These are phyloP conservation scores for Aspergillus steynii DNA, from an alignment of 495 filamentous ascomycete genomes.

Conservation along the genomic window DNA sequence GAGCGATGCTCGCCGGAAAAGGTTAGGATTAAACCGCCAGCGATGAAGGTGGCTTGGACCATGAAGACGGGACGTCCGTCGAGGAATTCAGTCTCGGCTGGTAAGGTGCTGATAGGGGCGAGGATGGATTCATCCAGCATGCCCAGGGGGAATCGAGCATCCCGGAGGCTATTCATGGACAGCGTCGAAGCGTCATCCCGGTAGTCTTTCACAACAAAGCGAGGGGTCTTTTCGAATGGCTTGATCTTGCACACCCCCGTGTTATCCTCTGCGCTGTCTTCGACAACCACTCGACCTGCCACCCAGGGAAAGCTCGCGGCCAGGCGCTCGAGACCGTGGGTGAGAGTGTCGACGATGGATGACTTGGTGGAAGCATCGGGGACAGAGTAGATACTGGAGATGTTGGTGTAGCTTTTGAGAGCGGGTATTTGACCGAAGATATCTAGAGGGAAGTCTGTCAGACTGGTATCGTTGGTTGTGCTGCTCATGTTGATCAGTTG, in stretches of 20 bases:
- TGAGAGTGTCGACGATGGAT: constrained; percentile 33
- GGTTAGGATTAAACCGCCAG: constrained; percentile 49
- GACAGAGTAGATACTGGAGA: constrained; percentile 38
- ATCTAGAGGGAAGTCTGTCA: constrained; percentile 13
- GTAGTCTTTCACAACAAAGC: constrained; percentile 45
- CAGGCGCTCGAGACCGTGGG: constrained; percentile 37
- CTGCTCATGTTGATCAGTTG: background rate
- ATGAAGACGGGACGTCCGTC: constrained; percentile 42
- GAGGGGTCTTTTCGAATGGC: constrained; percentile 30
- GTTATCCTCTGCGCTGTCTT: constrained; percentile 31
- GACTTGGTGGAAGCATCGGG: constrained; percentile 24
- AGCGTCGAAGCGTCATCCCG: constrained; percentile 34
- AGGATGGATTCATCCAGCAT: constrained; percentile 54
- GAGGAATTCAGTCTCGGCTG: constrained; percentile 4
- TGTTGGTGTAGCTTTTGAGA: constrained; percentile 45
- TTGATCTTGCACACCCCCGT: constrained; percentile 46
- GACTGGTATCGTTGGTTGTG: background rate
- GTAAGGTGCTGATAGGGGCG: constrained; percentile 48
- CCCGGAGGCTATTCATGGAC: constrained; percentile 40
- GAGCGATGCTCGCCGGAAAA: constrained; percentile 48
- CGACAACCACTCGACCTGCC: constrained; percentile 52
- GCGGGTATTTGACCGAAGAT: constrained; percentile 17
- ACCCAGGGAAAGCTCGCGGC: constrained; percentile 52
- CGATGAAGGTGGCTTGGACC: constrained; percentile 55
- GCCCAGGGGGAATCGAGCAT: constrained; percentile 46